phyloP scores from a whole-genome alignment of 2,329 filamentous ascomycete species.

The Celoporthe dispersa region DNA sequence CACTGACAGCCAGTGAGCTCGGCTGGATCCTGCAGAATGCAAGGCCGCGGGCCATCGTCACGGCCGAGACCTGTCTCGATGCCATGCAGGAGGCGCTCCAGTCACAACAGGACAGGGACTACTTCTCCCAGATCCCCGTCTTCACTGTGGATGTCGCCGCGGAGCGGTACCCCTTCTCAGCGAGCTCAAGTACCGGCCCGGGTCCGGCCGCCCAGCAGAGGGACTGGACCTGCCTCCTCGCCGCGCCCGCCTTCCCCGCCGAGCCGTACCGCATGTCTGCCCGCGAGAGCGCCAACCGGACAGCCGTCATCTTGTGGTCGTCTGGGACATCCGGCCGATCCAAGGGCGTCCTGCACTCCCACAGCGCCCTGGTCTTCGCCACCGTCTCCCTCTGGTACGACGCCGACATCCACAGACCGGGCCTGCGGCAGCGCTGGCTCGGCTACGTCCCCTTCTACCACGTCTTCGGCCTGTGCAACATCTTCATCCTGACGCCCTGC shows the following conservation, averaged over 20 bases:
- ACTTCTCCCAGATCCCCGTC: conserved; percentile 54
- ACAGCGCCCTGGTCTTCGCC: conserved; percentile 67
- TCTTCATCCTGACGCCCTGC: conserved; percentile 59
- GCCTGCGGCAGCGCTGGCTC: conserved; percentile 49
- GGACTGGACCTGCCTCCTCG: conserved; percentile 67
- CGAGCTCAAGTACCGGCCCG: conserved; percentile 7
- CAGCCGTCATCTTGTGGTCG: conserved; percentile 51
- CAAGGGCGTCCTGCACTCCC: conserved; percentile 75
- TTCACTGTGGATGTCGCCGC: conserved; percentile 55
- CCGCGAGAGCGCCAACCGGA: conserved; percentile 60
- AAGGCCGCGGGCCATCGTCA: conserved; percentile 44
- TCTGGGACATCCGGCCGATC: conserved; percentile 73
- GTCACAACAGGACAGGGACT: conserved; percentile 40
- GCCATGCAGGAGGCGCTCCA: conserved; percentile 42
- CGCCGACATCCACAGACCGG: conserved; percentile 47
- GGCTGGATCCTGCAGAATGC: conserved; percentile 48
- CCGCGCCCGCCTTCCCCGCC: conserved; percentile 52
- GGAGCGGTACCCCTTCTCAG: conserved; percentile 40
- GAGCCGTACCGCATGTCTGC: conserved; percentile 38
- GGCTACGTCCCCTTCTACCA: conserved; percentile 75
- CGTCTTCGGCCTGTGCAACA: conserved; percentile 62
- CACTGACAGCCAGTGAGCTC: conserved; percentile 45
- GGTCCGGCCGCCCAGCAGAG: conserved; percentile 40
- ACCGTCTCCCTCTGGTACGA: conserved; percentile 54
- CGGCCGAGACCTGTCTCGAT: conserved; percentile 37